phyloP scores from a whole-genome alignment of 2,329 filamentous ascomycete species.

The Aureobasidium leucospermi region DNA sequence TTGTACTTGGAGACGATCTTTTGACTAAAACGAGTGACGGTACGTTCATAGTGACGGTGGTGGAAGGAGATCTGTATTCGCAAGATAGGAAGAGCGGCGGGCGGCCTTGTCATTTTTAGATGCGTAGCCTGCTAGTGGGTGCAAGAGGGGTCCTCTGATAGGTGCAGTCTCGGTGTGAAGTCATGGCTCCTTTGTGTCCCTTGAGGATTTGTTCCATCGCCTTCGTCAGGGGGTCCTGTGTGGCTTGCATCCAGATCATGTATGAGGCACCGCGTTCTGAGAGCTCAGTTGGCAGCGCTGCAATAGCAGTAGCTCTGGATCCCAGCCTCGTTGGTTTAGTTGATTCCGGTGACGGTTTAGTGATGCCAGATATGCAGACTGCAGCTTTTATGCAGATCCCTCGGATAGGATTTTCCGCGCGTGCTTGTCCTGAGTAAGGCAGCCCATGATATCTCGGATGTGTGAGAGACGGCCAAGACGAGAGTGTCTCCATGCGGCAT shows the following conservation, averaged over 20 bases:
- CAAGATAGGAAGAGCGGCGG: neutral
- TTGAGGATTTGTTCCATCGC: neutral
- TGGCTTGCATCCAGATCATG: neutral
- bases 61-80: neutral
- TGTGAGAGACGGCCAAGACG: too few species aligned
- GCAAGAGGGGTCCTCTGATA: neutral
- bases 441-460: neutral
- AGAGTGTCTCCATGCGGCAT: too few species aligned
- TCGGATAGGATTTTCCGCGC: neutral
- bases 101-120: too few species aligned
- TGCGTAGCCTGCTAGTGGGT: neutral
- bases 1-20: neutral
- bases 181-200: neutral
- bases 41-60: neutral
- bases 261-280: neutral
- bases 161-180: neutral
- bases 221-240: neutral
- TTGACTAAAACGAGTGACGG: neutral
- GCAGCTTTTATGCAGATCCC: neutral
- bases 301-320: too few species aligned
- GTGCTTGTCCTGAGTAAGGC: neutral
- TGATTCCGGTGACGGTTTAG: neutral
- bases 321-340: neutral
- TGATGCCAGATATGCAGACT: too few species aligned
- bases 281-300: too few species aligned